Evolutionary conservation across 2,329 filamentous ascomycete genomes (phyloP).

Genomic region (Albifimbria verrucaria): DNA sequence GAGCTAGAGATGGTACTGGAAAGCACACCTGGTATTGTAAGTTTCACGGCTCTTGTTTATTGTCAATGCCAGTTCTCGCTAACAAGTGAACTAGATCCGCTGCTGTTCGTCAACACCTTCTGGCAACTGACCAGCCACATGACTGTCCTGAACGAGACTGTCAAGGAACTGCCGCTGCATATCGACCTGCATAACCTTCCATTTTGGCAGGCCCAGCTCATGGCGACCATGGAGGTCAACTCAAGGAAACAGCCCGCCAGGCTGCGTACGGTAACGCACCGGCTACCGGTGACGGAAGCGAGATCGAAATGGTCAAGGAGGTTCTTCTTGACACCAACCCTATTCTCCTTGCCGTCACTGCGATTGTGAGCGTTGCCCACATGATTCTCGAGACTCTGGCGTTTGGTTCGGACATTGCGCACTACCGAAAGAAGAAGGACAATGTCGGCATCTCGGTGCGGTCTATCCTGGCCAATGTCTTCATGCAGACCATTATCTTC

Average conservation of each 20-base stretch:
- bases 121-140: slow-evolving; percentile 94
- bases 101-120: slow-evolving; percentile 92
- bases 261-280: slow-evolving; percentile 72
- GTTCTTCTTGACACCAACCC: slow-evolving; percentile 92
- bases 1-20: slow-evolving; percentile 77
- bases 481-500: slow-evolving; percentile 96
- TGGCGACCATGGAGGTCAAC: slow-evolving; percentile 81
- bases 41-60: slow-evolving; percentile 16
- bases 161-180: slow-evolving; percentile 75
- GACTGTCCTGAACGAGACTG: slow-evolving; percentile 86
- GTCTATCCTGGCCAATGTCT: slow-evolving; percentile 93
- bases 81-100: slow-evolving; percentile 52
- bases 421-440: slow-evolving; percentile 99
- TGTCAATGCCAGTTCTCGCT: slow-evolving; percentile 11
- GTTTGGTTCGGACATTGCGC: slow-evolving; percentile 95
- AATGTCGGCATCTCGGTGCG: slow-evolving; percentile 95
- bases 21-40: slow-evolving; percentile 86
- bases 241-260: slow-evolving; percentile 79
- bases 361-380: slow-evolving; percentile 81
- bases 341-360: slow-evolving; percentile 81
- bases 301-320: slow-evolving; percentile 97
- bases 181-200: slow-evolving; percentile 79
- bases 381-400: slow-evolving; percentile 94
- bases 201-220: slow-evolving; percentile 85
- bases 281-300: slow-evolving; percentile 81